phyloP scores from a whole-genome alignment of 192 early-diverging fungal species.

The Chytriomyces sp. region DNA sequence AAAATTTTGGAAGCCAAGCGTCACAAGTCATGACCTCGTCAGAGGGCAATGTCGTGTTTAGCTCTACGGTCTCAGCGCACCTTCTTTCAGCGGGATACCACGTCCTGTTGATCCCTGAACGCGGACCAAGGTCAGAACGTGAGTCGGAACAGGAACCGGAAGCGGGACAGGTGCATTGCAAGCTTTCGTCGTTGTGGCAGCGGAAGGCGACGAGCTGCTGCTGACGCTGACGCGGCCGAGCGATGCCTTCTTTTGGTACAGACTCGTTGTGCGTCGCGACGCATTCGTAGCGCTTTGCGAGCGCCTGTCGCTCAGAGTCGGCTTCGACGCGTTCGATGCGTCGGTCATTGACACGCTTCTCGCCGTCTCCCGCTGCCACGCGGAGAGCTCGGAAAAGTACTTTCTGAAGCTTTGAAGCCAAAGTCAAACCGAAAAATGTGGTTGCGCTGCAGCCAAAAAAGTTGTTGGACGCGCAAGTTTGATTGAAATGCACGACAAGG shows the following conservation, averaged over 20 bases:
- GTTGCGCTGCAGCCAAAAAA: conserved; percentile 63
- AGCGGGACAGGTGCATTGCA: too few species aligned
- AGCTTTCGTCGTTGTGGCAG: neutral
- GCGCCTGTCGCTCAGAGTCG: conserved; percentile 49
- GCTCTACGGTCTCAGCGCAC: too few species aligned
- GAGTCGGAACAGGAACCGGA: too few species aligned
- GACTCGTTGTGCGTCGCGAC: conserved; percentile 47
- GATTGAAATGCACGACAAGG: conserved; percentile 45
- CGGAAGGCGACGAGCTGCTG: neutral
- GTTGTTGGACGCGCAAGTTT: conserved; percentile 49
- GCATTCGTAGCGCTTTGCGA: conserved; percentile 53
- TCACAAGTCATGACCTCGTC: too few species aligned
- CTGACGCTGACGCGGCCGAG: conserved; percentile 43
- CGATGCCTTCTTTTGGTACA: conserved; percentile 57
- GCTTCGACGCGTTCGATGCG: conserved; percentile 55
- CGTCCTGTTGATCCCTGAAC: too few species aligned
- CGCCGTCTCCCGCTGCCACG: neutral
- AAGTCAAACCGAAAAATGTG: conserved; percentile 60
- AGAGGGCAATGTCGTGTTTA: too few species aligned
- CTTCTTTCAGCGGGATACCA: too few species aligned
- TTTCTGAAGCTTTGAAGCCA: conserved; percentile 35
- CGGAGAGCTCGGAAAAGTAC: neutral
- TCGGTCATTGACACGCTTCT: conserved; percentile 52
- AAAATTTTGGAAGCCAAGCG: too few species aligned
- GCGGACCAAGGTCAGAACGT: too few species aligned